Evolutionary conservation across 257 asterid species (phyloP), one percentile per base, ranked within the genome.

Genomic region (Petunia axillaris): DNA sequence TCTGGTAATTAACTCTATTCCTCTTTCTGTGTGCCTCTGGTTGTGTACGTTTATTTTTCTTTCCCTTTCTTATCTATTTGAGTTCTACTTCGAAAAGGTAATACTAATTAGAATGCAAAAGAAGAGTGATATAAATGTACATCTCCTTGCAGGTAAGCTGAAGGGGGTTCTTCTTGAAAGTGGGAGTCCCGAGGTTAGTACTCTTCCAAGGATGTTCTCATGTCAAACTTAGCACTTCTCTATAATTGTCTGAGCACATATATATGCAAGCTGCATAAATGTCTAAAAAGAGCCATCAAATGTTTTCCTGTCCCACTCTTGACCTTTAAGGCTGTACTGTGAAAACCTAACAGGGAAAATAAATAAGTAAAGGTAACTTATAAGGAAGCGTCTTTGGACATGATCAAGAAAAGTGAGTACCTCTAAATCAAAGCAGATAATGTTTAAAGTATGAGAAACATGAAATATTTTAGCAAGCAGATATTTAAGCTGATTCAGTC

Each of bases 91-190:
- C 62, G 50, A 73, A 73, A 50, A 50, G 78, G 59, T 73, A 38
- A 73, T 10, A 35, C 35, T 43, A 43, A 77, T 36, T 55, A 37
- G 53, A 35, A 44, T 74, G 16, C 63, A 74, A 66, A 58, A 16
- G 16, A 80, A 71, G 14, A 68, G 59, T 66, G n/a, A 62, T 11
- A 13, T 16, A 39, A 48, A 4, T 54, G 71, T 80, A 77, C 5
- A 81, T 14, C 65, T 87, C 80, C 83, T 76, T 88, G 89, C 91
- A 94, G 98, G 97, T 55, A 94, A 89, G 85, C 84, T 95, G 81
- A 95, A 93, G 89, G 98, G 98, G 40, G 89, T 95, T 67, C 85
- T 95, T 88, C 97, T 95, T 68, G 98, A 93, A 90, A 93, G 98
- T 83, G 98, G 98, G 81, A 95, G 92, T 83, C 87, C 97, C 75